A percentile compares a stretch with the other conserved stretches of the same genome.
phyloP scores from a whole-genome alignment of 2,329 filamentous ascomycete species.

The Scolecobasidium constrictum region DNA sequence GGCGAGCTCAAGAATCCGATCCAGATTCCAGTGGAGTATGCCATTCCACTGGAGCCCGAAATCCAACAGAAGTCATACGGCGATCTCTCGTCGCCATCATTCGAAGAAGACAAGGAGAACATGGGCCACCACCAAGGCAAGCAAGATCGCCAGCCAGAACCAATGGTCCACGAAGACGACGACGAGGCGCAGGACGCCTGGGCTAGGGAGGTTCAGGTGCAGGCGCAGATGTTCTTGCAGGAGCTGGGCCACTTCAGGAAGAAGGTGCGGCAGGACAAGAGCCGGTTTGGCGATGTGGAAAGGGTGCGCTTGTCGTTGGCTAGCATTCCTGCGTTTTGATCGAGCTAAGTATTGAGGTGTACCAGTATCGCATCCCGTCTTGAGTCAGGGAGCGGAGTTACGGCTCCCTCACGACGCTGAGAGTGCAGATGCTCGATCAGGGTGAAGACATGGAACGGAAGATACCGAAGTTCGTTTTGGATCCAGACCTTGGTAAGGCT shows the following conservation, averaged over 20 bases:
- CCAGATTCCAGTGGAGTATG: constrained; percentile 37
- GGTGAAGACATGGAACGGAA: too few relatives aligned
- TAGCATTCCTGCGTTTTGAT: not conserved
- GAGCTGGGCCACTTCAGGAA: constrained; percentile 71
- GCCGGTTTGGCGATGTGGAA: constrained; percentile 40
- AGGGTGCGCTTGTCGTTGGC: not conserved
- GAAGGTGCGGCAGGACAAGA: constrained; percentile 77
- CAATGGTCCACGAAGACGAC: constrained; percentile 17
- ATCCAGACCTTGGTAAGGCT: too few relatives aligned
- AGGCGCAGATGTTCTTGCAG: constrained; percentile 72
- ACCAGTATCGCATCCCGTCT: too few relatives aligned
- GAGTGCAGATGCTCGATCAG: too few relatives aligned
- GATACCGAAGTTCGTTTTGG: too few relatives aligned
- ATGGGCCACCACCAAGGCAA: not conserved
- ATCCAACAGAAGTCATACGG: constrained; percentile 20
- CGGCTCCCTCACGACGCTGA: too few relatives aligned
- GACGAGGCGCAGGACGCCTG: constrained; percentile 29
- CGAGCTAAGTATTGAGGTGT: too few relatives aligned
- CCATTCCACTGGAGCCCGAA: constrained; percentile 15
- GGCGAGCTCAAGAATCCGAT: constrained; percentile 88
- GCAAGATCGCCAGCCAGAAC: constrained; percentile 14
- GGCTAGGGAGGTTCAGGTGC: constrained; percentile 60
- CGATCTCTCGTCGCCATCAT: constrained; percentile 11
- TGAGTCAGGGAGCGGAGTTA: too few relatives aligned
- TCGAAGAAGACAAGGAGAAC: constrained; percentile 17